These are phyloP conservation scores for Nothophaeocryptopus gaeumannii DNA, from an alignment of 2,329 filamentous ascomycete species.

Conservation along the genomic window DNA sequence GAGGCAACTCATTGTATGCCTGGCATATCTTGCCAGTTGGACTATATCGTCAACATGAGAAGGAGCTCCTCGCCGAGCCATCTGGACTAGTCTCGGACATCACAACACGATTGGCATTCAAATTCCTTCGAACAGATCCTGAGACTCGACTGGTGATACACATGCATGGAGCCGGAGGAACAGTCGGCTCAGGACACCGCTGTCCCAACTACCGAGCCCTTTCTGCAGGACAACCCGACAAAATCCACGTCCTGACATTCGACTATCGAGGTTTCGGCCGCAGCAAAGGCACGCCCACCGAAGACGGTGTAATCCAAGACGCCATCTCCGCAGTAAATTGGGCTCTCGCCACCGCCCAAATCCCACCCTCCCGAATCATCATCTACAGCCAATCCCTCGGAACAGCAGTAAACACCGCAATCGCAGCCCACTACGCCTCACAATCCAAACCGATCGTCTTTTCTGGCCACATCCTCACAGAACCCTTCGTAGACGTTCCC, in stretches of 20 bases:
- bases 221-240: conserved; percentile 49
- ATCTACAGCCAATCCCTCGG: conserved; percentile 60
- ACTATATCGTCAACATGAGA: conserved; percentile 45
- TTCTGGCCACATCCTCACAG: conserved; percentile 55
- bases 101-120: conserved; percentile 57
- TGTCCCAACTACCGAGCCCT: conserved; percentile 57
- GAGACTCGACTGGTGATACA: conserved; percentile 63
- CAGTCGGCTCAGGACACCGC: conserved; percentile 55
- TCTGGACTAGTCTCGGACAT: conserved; percentile 54
- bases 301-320: conserved; percentile 55
- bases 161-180: conserved; percentile 58
- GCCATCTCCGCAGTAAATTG: conserved; percentile 54
- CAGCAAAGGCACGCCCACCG: conserved; percentile 54
- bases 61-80: conserved; percentile 41
- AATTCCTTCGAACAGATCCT: conserved; percentile 61
- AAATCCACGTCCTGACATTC: conserved; percentile 57
- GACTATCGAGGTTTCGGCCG: conserved; percentile 62
- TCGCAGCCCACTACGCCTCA: conserved; percentile 45
- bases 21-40: conserved; percentile 53
- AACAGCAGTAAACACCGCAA: conserved; percentile 50
- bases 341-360: conserved; percentile 51
- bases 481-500: conserved; percentile 56
- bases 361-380: conserved; percentile 56
- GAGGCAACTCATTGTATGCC: conserved; percentile 44
- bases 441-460: conserved; percentile 49